These are phyloP conservation scores for Salicornia ramosissima DNA, from an alignment of 148 eudicot species.

Conservation along the genomic window DNA sequence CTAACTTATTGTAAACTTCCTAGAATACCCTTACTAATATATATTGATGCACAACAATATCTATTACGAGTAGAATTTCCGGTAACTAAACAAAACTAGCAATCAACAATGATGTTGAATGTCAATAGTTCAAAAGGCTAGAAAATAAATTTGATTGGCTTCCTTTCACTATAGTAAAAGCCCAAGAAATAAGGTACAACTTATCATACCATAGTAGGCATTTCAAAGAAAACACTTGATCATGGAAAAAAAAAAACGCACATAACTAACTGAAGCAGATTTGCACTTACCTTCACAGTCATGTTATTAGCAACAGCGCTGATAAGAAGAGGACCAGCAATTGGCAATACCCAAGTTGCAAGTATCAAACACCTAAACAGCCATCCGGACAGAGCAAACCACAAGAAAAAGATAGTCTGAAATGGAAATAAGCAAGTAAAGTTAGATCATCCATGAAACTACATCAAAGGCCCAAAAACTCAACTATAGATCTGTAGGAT, in stretches of 20 bases:
- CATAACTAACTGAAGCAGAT: not conserved
- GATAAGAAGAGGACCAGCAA: constrained; percentile 85
- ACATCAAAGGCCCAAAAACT: not conserved
- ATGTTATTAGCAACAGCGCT: constrained; percentile 71
- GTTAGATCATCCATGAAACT: constrained; percentile 10
- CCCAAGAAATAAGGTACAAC: constrained; percentile 2
- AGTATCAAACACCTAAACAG: constrained; percentile 70
- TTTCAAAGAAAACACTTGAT: not conserved
- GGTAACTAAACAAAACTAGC: no score
- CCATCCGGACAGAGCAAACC: constrained; percentile 99
- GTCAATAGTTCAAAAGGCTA: not conserved
- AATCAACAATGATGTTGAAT: no score
- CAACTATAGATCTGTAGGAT: not conserved
- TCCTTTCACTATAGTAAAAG: not conserved
- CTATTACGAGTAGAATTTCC: no score
- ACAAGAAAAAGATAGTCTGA: constrained; percentile 84
- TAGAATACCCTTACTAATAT: no score
- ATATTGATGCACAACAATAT: no score
- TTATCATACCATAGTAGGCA: no score
- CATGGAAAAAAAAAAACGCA: not conserved
- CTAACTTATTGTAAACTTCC: no score
- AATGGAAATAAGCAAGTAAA: constrained; percentile 13
- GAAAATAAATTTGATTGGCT: not conserved
- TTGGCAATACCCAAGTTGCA: constrained; percentile 76
- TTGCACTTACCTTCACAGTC: constrained; percentile 68